Conservation (phyloP, 768 basidiomycete species). For the Boletus sp. region DNA sequence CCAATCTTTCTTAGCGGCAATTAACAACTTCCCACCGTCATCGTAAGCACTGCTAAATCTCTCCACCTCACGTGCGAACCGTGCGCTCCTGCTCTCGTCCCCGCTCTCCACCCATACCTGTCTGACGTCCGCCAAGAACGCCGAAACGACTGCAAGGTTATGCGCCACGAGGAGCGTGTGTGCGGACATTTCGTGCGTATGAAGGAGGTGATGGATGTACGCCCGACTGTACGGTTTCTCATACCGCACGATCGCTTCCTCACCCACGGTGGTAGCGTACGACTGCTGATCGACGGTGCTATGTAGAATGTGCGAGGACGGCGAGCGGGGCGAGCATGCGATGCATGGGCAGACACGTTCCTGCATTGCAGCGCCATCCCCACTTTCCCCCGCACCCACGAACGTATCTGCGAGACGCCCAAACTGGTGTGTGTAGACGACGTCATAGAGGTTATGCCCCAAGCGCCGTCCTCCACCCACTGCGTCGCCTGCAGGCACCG, state of each 20-base stretch:
- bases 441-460: conserved; percentile 72
- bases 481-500: conserved; percentile 29
- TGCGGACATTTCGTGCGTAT: conserved; percentile 89
- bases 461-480: conserved; percentile 25
- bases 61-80: conserved; percentile 45
- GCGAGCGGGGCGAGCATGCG: conserved; percentile 51
- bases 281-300: conserved; percentile 39
- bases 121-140: conserved; percentile 63
- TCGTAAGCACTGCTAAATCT: conserved; percentile 54
- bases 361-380: background rate
- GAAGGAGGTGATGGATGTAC: conserved; percentile 81
- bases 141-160: conserved; percentile 65
- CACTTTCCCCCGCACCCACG: conserved; percentile 11
- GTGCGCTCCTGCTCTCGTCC: background rate
- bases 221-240: conserved; percentile 45
- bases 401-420: conserved; percentile 44
- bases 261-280: background rate
- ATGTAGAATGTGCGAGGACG: conserved; percentile 40
- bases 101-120: conserved; percentile 17
- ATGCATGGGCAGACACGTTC: conserved; percentile 44
- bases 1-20: conserved; percentile 56
- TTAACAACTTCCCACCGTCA: conserved; percentile 42
- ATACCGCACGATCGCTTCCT: conserved; percentile 6
- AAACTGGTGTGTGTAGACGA: conserved; percentile 59
- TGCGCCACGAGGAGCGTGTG: conserved; percentile 73